Evolutionary conservation across 1,139 yeast species (phyloP), one percentile per base, ranked within the genome.

Genomic region (Nadsonia starkeyi-henricii): DNA sequence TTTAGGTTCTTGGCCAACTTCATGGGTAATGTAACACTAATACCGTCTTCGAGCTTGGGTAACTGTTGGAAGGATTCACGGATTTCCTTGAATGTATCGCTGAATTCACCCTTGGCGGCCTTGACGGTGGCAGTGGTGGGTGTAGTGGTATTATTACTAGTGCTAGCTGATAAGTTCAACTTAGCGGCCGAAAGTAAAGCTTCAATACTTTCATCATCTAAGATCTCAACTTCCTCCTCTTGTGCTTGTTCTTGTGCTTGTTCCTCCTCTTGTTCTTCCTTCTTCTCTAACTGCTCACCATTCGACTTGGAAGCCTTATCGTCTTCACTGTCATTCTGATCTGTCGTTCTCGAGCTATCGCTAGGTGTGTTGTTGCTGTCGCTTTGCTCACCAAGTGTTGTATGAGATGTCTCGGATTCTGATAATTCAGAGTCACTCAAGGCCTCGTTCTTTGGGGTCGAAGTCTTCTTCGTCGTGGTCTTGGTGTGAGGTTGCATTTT

Each of bases 11-110:
- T 50, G 8, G 44, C 51, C 9, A 48, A 51, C n/a, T 42, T 46
- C 3, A 47, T 28, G 20, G 48, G 39, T 15, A 33, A 15, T 12
- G 17, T 4, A 41, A 45, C 12, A 2, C 17, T 46, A 9, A 55
- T 47, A 1, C 48, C 46, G 2, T 57, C 48, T 23, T 53, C 57
- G n/a, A 62, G 49, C 50, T 57, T 60, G 2, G 65, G 64, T 17
- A 63, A 51, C 18, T 46, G 47, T 37, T 45, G 26, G 52, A 55
- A 57, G 7, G 55, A 41, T 19, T 49, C 47, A 45, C 50, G 51
- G 43, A 56, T 52, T n/a, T 49, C 51, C 20, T 51, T 50, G 39
- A 56, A 45, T 42, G 45, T 45, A n/a, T 21, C 20, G 12, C n/a
- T 23, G 8, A 28, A n/a, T n/a, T 45, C 45, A 1, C 42, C 9